A percentile compares a stretch with the other conserved stretches of the same genome.
These are phyloP conservation scores for Trichosanthes truncata DNA, from an alignment of 306 rosid species.

Conservation along the genomic window DNA sequence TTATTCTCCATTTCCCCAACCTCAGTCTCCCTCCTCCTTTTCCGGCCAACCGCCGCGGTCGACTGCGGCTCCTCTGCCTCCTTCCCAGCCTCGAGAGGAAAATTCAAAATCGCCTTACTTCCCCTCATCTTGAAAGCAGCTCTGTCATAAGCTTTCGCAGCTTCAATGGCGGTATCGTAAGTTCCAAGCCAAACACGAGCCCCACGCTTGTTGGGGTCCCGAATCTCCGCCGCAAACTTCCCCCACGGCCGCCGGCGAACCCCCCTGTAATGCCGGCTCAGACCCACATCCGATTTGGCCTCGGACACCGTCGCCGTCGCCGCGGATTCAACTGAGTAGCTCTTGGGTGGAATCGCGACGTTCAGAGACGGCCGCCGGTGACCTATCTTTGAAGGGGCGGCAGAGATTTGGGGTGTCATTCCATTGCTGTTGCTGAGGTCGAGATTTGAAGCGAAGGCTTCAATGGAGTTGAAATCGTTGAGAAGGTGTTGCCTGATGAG, in stretches of 20 bases:
- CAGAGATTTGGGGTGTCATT: neutral
- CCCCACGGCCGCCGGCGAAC: conserved; percentile 50
- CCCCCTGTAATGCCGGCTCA: conserved; percentile 30
- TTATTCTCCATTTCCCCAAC: neutral
- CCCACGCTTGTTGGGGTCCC: conserved; percentile 36
- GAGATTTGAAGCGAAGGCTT: conserved; percentile 26
- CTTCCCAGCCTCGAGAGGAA: conserved; percentile 31
- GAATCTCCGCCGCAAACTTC: conserved; percentile 43
- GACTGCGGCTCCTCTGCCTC: neutral
- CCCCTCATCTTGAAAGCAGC: conserved; percentile 47
- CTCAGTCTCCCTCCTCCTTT: conserved; percentile 19
- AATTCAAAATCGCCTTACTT: conserved; percentile 42
- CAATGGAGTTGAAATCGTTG: conserved; percentile 32
- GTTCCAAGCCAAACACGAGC: conserved; percentile 54
- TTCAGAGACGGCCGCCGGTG: neutral
- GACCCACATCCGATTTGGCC: neutral
- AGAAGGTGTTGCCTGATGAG: conserved; percentile 51
- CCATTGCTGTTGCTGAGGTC: neutral
- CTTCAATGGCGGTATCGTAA: conserved; percentile 39
- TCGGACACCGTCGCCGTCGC: neutral
- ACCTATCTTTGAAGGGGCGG: neutral
- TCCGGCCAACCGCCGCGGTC: conserved; percentile 9
- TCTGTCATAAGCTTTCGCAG: conserved; percentile 40
- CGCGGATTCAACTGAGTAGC: neutral
- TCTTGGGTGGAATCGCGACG: conserved; percentile 3